Evolutionary conservation across 2,329 filamentous ascomycete species (phyloP).

Genomic region (Fusarium brevicatenulatum): DNA sequence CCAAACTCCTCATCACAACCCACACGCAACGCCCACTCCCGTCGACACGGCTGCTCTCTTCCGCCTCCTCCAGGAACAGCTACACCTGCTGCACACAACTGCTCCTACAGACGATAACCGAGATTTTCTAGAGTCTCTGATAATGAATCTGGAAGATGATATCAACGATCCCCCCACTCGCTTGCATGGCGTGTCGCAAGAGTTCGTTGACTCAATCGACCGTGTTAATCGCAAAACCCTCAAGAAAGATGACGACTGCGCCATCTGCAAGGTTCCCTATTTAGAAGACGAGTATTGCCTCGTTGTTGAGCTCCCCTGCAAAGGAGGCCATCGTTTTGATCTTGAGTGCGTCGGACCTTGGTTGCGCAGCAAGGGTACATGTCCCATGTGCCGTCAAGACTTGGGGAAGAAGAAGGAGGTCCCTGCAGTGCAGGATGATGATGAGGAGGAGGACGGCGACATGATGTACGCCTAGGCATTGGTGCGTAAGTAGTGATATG

Average conservation of each 20-base stretch:
- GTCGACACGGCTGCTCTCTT: slow-evolving; percentile 67
- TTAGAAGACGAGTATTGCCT: slow-evolving; percentile 71
- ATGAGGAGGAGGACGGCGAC: slow-evolving; percentile 65
- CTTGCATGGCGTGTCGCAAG: slow-evolving; percentile 66
- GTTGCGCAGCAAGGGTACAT: slow-evolving; percentile 71
- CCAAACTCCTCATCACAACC: slow-evolving; percentile 58
- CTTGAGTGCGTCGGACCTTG: slow-evolving; percentile 75
- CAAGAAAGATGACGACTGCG: slow-evolving; percentile 63
- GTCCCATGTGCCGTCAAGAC: slow-evolving; percentile 71
- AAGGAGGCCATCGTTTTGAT: slow-evolving; percentile 68
- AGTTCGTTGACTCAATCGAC: slow-evolving; percentile 69
- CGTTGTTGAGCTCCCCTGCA: slow-evolving; percentile 72
- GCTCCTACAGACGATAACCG: slow-evolving; percentile 61
- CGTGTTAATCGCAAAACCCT: slow-evolving; percentile 64
- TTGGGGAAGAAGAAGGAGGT: slow-evolving; percentile 64
- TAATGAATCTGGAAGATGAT: slow-evolving; percentile 59
- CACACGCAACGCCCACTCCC: slow-evolving; percentile 68
- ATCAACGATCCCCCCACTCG: slow-evolving; percentile 63
- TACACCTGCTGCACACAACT: slow-evolving; percentile 60
- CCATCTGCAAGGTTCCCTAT: slow-evolving; percentile 71
- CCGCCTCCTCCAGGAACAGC: slow-evolving; percentile 68
- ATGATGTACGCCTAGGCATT: slow-evolving; percentile 53
- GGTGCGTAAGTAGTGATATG: slow-evolving; percentile 8
- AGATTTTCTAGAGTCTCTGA: slow-evolving; percentile 61
- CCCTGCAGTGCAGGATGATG: slow-evolving; percentile 58